These are phyloP conservation scores for Tulasnella calospora DNA, from an alignment of 768 basidiomycete species.

Conservation along the genomic window DNA sequence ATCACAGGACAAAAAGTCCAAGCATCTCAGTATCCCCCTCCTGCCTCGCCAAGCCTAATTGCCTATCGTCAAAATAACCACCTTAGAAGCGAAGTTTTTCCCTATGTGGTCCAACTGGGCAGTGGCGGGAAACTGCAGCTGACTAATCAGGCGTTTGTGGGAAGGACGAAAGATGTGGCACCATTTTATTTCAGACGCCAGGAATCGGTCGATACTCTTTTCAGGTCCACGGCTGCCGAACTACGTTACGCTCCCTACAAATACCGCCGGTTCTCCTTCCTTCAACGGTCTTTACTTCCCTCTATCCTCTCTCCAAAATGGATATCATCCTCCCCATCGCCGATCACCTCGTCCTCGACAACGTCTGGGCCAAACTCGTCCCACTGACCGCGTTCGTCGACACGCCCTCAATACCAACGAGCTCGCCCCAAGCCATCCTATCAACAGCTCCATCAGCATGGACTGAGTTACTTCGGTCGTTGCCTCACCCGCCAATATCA, in stretches of 20 bases:
- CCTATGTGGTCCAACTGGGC: not conserved
- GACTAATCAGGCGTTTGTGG: not conserved
- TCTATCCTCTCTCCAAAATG: slow-evolving; percentile 46
- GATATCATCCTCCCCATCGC: slow-evolving; percentile 70
- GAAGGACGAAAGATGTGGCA: not conserved
- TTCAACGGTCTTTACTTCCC: not conserved
- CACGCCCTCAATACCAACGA: slow-evolving; percentile 39
- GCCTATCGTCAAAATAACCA: not conserved
- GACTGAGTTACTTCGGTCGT: slow-evolving; percentile 17
- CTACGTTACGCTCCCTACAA: not conserved
- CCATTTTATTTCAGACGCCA: slow-evolving; percentile 9
- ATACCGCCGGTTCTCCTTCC: not conserved
- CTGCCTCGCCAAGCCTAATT: not conserved
- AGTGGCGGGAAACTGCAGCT: not conserved
- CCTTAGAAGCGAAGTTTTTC: not conserved
- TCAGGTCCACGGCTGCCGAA: not conserved
- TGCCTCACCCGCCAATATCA: slow-evolving; percentile 35
- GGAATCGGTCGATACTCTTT: not conserved
- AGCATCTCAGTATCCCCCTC: too few species aligned
- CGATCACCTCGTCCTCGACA: slow-evolving; percentile 74
- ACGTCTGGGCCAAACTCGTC: slow-evolving; percentile 66
- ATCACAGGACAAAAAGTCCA: too few species aligned
- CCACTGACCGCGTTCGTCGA: slow-evolving; percentile 40
- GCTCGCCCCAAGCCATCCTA: slow-evolving; percentile 37
- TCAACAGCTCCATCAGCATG: slow-evolving; percentile 23